phyloP scores from a whole-genome alignment of 352 stramenopile genomes.

The Phytophthora lateralis region DNA sequence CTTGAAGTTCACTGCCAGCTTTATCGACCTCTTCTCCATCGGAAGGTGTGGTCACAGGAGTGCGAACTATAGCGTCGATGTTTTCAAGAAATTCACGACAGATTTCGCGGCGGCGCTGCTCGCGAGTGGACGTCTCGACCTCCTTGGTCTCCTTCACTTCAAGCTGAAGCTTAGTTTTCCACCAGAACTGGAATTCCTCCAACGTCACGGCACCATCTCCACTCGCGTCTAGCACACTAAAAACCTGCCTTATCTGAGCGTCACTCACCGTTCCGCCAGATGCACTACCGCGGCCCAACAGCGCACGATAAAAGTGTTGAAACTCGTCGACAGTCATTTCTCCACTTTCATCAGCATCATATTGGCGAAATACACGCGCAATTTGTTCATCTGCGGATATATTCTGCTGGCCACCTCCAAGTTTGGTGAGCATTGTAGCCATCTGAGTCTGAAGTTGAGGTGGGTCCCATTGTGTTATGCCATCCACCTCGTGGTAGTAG shows the following conservation, averaged over 20 bases:
- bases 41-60: not conserved
- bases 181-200: slow-evolving; percentile 81
- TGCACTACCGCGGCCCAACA: slow-evolving; percentile 39
- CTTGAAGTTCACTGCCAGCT: not conserved
- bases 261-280: slow-evolving; percentile 27
- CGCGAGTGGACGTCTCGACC: slow-evolving; percentile 26
- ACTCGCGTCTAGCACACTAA: slow-evolving; percentile 64
- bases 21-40: not conserved
- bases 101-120: slow-evolving; percentile 26
- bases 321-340: slow-evolving; percentile 65
- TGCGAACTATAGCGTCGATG: slow-evolving; percentile 37
- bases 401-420: slow-evolving; percentile 27
- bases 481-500: slow-evolving; percentile 67
- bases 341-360: slow-evolving; percentile 71
- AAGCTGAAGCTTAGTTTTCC: slow-evolving; percentile 68
- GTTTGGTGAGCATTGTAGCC: slow-evolving; percentile 52
- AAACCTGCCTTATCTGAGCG: slow-evolving; percentile 55
- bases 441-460: slow-evolving; percentile 61
- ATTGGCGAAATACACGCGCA: slow-evolving; percentile 68
- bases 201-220: slow-evolving; percentile 67
- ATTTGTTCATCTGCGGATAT: slow-evolving; percentile 59
- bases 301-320: slow-evolving; percentile 54
- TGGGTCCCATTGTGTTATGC: slow-evolving; percentile 70
- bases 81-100: slow-evolving; percentile 53
- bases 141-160: slow-evolving; percentile 55